Percentiles rank a stretch among this genome's conserved stretches.
Conservation (phyloP, 2,329 filamentous ascomycete species). For the Pseudopyricularia javanii region DNA sequence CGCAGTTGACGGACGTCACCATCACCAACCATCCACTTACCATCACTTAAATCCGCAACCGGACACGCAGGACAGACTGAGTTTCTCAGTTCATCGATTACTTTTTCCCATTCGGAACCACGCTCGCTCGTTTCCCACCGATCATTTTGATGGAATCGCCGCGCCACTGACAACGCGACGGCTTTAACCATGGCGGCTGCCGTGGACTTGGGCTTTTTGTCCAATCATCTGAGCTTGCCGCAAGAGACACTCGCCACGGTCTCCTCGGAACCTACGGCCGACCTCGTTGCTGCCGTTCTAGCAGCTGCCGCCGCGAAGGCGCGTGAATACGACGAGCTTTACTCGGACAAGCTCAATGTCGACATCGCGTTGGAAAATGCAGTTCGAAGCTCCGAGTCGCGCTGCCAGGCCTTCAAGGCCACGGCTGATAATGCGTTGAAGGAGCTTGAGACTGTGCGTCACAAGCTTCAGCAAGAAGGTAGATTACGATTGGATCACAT, state of each 20-base stretch:
- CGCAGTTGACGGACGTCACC: neutral
- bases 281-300: constrained; percentile 66
- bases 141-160: constrained; percentile 1
- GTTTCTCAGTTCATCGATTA: neutral
- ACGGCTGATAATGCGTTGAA: constrained; percentile 73
- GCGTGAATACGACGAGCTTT: constrained; percentile 69
- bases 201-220: constrained; percentile 62
- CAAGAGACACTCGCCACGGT: constrained; percentile 49
- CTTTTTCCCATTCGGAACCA: neutral
- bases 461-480: constrained; percentile 78
- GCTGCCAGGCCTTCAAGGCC: constrained; percentile 68
- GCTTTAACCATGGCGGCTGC: constrained; percentile 40
- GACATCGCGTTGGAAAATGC: constrained; percentile 92
- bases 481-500: constrained; percentile 13
- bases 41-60: neutral
- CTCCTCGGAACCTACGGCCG: constrained; percentile 58
- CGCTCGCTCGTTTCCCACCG: neutral
- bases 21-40: neutral
- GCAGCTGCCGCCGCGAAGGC: constrained; percentile 66
- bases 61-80: no score
- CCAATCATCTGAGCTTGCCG: constrained; percentile 57
- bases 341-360: constrained; percentile 75
- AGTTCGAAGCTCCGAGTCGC: constrained; percentile 70
- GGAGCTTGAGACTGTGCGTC: constrained; percentile 70
- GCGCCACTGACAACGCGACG: neutral